Conservation (phyloP, 805 yeast genomes). For the Candida ficus region DNA sequence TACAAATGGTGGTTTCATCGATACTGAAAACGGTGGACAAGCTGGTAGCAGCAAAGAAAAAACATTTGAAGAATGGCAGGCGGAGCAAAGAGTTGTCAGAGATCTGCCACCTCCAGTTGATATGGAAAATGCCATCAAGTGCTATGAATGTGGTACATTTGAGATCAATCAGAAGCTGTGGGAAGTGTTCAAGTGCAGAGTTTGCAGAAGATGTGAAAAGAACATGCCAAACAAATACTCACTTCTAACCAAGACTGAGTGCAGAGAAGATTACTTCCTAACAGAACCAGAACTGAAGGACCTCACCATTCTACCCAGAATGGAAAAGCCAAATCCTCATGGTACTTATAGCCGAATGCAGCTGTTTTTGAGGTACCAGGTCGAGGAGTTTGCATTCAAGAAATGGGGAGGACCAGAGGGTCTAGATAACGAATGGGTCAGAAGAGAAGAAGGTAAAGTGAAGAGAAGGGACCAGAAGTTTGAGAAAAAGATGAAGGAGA, state of each 20-base stretch:
- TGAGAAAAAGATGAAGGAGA: slow-evolving; percentile 71
- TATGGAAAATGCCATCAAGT: slow-evolving; percentile 68
- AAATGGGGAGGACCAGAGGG: slow-evolving; percentile 94
- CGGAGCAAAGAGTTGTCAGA: slow-evolving; percentile 37
- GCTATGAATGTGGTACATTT: slow-evolving; percentile 75
- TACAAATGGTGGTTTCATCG: slow-evolving; percentile 65
- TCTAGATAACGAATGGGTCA: slow-evolving; percentile 87
- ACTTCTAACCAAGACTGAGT: slow-evolving; percentile 89
- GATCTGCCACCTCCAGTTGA: slow-evolving; percentile 72
- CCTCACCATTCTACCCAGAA: slow-evolving; percentile 55
- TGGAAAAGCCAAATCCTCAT: slow-evolving; percentile 93
- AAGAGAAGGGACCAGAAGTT: slow-evolving; percentile 75
- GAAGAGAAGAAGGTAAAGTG: slow-evolving; percentile 68
- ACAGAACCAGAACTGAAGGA: slow-evolving; percentile 93
- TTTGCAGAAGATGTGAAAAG: slow-evolving; percentile 74
- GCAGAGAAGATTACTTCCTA: slow-evolving; percentile 83
- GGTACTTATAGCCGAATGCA: slow-evolving; percentile 89
- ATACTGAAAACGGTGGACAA: slow-evolving; percentile 31
- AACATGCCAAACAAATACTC: slow-evolving; percentile 83
- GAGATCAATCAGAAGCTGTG: slow-evolving; percentile 74
- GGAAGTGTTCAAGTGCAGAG: slow-evolving; percentile 66
- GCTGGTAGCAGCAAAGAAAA: slow-evolving; percentile 35
- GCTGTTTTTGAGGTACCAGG: slow-evolving; percentile 80
- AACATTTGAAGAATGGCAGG: slow-evolving; percentile 44
- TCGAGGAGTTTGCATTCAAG: slow-evolving; percentile 87